Evolutionary conservation across 73 alveolate species (phyloP).

Genomic region (Paraurostyla sp.): DNA sequence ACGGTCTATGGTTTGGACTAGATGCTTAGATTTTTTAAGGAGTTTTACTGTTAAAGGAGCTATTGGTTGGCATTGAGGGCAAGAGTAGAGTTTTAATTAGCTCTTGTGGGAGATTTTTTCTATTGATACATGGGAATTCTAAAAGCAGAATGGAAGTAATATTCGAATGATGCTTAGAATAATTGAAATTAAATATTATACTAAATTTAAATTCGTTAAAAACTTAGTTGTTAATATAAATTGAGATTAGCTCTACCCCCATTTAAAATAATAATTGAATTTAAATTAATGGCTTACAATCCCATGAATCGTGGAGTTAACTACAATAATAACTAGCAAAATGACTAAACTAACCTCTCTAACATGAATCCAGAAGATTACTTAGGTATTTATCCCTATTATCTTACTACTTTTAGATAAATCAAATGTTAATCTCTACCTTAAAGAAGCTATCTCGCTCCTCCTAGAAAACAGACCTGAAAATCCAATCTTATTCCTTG

Average conservation of each 20-base stretch:
- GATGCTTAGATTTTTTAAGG: too few species aligned
- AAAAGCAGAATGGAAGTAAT: too few species aligned
- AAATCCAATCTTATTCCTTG: slow-evolving; percentile 79
- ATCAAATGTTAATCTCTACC: slow-evolving; percentile 61
- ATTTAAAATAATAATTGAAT: not conserved
- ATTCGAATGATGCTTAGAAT: too few species aligned
- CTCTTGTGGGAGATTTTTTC: too few species aligned
- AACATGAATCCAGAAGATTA: slow-evolving; percentile 72
- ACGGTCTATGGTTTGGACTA: too few species aligned
- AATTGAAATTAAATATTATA: not conserved
- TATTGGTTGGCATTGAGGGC: too few species aligned
- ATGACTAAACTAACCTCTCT: slow-evolving; percentile 28
- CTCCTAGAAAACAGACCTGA: slow-evolving; percentile 83
- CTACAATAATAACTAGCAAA: not conserved
- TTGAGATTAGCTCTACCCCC: too few species aligned
- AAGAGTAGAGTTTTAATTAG: too few species aligned
- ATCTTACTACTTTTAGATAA: slow-evolving; percentile 41
- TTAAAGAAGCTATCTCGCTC: slow-evolving; percentile 74
- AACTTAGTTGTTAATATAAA: not conserved
- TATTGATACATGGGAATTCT: too few species aligned
- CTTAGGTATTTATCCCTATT: slow-evolving; percentile 13
- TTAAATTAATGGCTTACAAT: slow-evolving; percentile 43
- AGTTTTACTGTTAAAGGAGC: too few species aligned
- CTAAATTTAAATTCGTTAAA: slow-evolving; percentile 20
- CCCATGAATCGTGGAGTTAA: not conserved